Conservation (phyloP, 768 basidiomycete genomes). For the Lyophyllum atratum region DNA sequence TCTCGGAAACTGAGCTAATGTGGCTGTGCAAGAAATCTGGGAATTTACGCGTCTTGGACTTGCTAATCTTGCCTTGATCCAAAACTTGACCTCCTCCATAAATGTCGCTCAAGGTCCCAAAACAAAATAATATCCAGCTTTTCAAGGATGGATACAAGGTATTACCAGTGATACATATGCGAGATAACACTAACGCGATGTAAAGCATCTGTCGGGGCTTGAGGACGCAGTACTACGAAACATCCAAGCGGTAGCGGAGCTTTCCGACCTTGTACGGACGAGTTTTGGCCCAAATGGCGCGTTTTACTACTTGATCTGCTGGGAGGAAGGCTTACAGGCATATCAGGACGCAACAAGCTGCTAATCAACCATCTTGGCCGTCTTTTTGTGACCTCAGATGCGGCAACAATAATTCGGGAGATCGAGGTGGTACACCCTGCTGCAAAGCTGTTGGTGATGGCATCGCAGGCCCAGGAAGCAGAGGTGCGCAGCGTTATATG, state of each 20-base stretch:
- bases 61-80: conserved; percentile 11
- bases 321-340: neutral
- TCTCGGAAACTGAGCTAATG: conserved; percentile 1
- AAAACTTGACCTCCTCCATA: conserved; percentile 12
- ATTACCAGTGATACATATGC: neutral
- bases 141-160: conserved; percentile 99
- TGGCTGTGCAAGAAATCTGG: conserved; percentile 26
- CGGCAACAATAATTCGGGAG: conserved; percentile 97
- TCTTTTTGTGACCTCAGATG: conserved; percentile 97
- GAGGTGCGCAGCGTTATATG: conserved; percentile 60
- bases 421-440: conserved; percentile 99
- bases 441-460: conserved; percentile 99
- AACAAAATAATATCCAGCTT: conserved; percentile 82
- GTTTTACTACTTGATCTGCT: conserved; percentile 26
- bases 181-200: conserved; percentile 6
- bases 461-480: conserved; percentile 92
- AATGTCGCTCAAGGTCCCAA: conserved; percentile 97
- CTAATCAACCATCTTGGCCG: conserved; percentile 96
- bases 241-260: conserved; percentile 93
- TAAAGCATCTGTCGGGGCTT: conserved; percentile 79
- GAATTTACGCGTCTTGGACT: conserved; percentile 20
- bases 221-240: conserved; percentile 98
- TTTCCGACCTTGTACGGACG: conserved; percentile 93
- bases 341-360: conserved; percentile 90
- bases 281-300: conserved; percentile 95